phyloP scores from a whole-genome alignment of 345 rosid species.

The Pistacia vera region DNA sequence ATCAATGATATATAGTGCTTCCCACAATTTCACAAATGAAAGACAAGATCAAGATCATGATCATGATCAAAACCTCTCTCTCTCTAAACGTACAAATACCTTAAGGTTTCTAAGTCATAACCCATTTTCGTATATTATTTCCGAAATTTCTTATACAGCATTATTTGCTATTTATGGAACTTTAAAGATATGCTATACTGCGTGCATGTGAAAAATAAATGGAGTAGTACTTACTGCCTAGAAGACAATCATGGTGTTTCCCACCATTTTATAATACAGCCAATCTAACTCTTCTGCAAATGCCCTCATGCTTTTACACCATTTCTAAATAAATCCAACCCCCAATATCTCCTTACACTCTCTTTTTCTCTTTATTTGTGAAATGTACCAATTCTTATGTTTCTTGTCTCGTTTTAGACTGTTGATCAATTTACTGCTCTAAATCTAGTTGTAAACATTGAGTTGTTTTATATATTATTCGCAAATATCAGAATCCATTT shows the following conservation, averaged over 20 bases:
- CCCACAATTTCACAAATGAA: constrained; percentile 17
- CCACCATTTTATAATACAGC: constrained; percentile 13
- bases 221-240: not conserved
- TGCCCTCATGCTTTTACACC: too few relatives aligned
- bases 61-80: constrained; percentile 22
- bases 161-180: not conserved
- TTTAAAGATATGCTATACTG: not conserved
- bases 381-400: constrained; percentile 8
- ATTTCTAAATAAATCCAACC: too few relatives aligned
- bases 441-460: not conserved
- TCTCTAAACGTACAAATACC: not conserved
- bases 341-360: not conserved
- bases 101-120: constrained; percentile 15
- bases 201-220: constrained; percentile 12
- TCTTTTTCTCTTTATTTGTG: not conserved
- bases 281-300: too few relatives aligned
- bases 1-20: constrained; percentile 26
- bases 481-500: too few relatives aligned
- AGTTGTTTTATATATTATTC: not conserved
- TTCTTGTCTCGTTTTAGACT: not conserved
- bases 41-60: constrained; percentile 8
- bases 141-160: not conserved
- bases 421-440: not conserved
- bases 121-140: constrained; percentile 12
- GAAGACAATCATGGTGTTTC: constrained; percentile 16